Base-by-base conservation (phyloP, 345 rosid species). In the Reutealis trisperma region DNA sequence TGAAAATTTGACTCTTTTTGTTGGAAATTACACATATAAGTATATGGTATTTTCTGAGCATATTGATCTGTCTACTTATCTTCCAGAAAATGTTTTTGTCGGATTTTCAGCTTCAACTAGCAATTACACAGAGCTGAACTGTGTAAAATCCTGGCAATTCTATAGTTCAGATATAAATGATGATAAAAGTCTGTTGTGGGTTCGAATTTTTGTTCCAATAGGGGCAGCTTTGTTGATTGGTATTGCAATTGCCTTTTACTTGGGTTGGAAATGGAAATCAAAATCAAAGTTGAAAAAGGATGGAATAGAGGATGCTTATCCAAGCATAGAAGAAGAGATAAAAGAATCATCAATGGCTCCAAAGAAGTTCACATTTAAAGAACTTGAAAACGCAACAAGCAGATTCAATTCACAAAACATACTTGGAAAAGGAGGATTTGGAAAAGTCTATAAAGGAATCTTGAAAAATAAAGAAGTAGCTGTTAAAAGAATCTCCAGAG, bases 391-490 rank as follows among this genome's bases (percentile, higher is more conserved):
- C 11, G 94, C 93, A 19, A 93, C 98, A 0, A 77, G 83, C 1
- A 83, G 83, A 34, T 93, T 93, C 77, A 77, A 67, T 75, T 55
- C 66, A 0, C 83, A 77, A 69, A 82, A 89, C 82, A 88, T 84
- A 84, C 90, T 90, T 0, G 98, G 93, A 4, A 84, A 86, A 84
- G 96, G 98, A 0, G 90, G 94, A 6, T 93, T 91, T 27, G 98
- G 98, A 41, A 87, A 89, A 11, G 98, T 93, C 34, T 91, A 88
- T 73, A 88, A 86, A 15, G 97, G 97, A 27, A 52, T 34, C 47
- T 81, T 93, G 89, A 76, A 72, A 5, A 78, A 78, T 24, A 87
- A 76, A 45, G 92, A 87, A 34, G 82, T 93, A 22, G 98, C 97
- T 9, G 93, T 93, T 54, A 92, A 90, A 70, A 87, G 85, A 60